Conservation (phyloP, 108 stramenopile species). For the Discostella pseudostelligera region DNA sequence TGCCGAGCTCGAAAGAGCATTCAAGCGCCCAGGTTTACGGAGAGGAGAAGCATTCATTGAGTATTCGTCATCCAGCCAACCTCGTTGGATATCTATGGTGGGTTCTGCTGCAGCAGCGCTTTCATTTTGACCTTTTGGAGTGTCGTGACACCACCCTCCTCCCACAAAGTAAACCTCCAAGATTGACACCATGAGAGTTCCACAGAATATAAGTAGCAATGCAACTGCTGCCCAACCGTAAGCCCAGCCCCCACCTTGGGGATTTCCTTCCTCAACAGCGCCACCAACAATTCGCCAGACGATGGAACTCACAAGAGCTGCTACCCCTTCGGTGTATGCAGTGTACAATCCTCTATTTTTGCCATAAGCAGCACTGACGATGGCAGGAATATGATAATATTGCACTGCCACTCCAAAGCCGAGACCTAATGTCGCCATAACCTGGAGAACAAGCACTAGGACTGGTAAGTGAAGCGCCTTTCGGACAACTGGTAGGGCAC, state of each 20-base stretch:
- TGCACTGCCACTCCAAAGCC: constrained; percentile 76
- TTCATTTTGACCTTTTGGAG: constrained; percentile 15
- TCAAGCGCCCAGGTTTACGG: constrained; percentile 10
- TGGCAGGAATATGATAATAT: constrained; percentile 75
- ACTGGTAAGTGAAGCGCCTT: constrained; percentile 52
- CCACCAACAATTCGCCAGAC: constrained; percentile 73
- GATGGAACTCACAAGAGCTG: constrained; percentile 58
- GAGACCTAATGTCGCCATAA: constrained; percentile 52
- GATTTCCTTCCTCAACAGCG: constrained; percentile 64
- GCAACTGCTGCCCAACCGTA: constrained; percentile 87
- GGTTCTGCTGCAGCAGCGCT: constrained; percentile 12
- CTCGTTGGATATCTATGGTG: constrained; percentile 36
- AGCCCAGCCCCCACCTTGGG: constrained; percentile 76
- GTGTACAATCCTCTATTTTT: constrained; percentile 69
- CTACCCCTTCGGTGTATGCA: constrained; percentile 78
- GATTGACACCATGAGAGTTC: constrained; percentile 78
- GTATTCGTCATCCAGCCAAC: constrained; percentile 41
- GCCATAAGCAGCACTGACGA: constrained; percentile 75
- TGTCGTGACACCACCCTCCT: constrained; percentile 29
- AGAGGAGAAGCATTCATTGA: constrained; percentile 19
- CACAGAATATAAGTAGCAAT: constrained; percentile 64
- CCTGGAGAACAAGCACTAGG: constrained; percentile 66
- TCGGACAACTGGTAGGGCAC: constrained; percentile 62
- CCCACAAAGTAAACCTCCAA: constrained; percentile 77
- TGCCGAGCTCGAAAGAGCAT: constrained; percentile 32